Evolutionary conservation across 441 rosid species (phyloP), one percentile per base, ranked within the genome.

Genomic region (Macaranga tanarius): DNA sequence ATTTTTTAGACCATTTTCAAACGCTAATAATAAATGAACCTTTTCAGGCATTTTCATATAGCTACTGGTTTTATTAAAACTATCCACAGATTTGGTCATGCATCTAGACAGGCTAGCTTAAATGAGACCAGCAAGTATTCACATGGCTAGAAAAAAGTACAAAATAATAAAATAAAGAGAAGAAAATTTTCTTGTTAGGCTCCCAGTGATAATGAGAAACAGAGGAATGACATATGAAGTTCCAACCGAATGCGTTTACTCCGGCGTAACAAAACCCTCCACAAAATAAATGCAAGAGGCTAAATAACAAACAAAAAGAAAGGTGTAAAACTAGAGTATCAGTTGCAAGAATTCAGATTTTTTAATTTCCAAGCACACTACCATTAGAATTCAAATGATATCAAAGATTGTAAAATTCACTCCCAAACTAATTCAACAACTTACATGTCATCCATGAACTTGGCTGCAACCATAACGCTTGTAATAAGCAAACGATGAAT

Each of bases 391-490:
- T 56, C 42, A 56, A 13, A 26, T 10, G 61, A 68, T 69, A 50
- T 44, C 31, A 19, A 44, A 62, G 45, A 73, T 8, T 11, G 26
- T 42, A 12, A 17, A 57, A 23, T 8, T 57, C 62, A 52, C n/a
- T 38, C 20, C 10, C 23, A 7, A 56, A 25, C 11, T 11, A 63
- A 4, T 5, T 26, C 45, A 23, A 44, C 3, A 65, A 79, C 94
- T 89, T 75, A 93, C 98, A 83, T 76, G 77, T 93, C 98, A 77
- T 93, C 98, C 88, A 93, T 86, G 85, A 93, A 93, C 80, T 93
- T 93, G 31, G 95, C 96, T 45, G 98, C 82, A 57, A 90, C 87
- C 92, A 93, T 80, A 81, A 93, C 91, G 77, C 97, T 93, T 3
- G 98, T 89, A 50, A 93, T 88, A 61, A 93, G 89, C 71, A 93